Conservation (phyloP, 2,329 filamentous ascomycete species). For the Botrytis fragariae region DNA sequence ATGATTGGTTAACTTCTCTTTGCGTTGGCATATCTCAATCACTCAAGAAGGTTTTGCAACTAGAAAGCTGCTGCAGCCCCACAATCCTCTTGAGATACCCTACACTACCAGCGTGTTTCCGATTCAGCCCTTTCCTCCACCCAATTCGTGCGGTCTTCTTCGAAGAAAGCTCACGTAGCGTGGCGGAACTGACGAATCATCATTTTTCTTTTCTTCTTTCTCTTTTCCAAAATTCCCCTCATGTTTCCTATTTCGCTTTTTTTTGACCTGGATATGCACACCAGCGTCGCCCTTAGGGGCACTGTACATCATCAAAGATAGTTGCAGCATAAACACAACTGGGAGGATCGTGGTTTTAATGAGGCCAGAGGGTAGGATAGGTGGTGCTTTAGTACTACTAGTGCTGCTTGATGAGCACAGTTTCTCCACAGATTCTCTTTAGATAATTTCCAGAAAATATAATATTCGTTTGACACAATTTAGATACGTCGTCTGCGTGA, state of each 20-base stretch:
- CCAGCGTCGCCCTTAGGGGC: constrained; percentile 6
- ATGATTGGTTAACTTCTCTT: background rate
- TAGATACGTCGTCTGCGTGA: background rate
- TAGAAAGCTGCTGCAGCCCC: background rate
- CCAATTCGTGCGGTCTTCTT: background rate
- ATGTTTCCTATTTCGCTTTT: background rate
- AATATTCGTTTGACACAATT: background rate
- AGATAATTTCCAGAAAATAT: background rate
- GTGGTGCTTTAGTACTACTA: background rate
- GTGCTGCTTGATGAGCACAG: background rate
- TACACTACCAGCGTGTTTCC: no score
- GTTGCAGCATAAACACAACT: constrained; percentile 12
- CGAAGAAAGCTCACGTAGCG: background rate
- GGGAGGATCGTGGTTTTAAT: constrained; percentile 4
- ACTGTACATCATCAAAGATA: constrained; percentile 8
- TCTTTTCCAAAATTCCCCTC: background rate
- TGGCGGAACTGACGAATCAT: background rate
- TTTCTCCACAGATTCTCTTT: background rate
- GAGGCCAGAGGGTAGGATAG: background rate
- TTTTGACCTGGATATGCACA: background rate
- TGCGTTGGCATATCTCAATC: background rate
- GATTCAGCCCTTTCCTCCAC: background rate
- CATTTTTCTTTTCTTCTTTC: no score
- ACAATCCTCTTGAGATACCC: background rate
- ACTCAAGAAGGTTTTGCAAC: background rate